Base-by-base conservation (phyloP, 1,284 basidiomycete genomes). In the Leccinum glutinopallens region DNA sequence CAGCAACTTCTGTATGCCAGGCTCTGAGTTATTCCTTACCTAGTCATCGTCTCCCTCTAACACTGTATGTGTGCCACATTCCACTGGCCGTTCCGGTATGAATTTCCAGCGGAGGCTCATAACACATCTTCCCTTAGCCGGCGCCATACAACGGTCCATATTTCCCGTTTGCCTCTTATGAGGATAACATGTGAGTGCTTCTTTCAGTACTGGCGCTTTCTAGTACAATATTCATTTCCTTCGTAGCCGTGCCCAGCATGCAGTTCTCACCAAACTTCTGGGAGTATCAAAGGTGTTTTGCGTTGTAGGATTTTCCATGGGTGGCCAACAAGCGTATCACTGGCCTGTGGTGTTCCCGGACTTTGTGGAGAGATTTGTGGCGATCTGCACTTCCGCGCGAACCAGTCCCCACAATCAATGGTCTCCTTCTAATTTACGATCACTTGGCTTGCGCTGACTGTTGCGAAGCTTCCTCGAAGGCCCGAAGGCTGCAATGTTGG, bases 41-140 rank as follows among this genome's bases (percentile, higher is more conserved):
- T n/a, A 78, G 84, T 88, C 85, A 0, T 87, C 85, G 7, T 87
- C 86, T 25, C 86, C 86, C 15, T 88, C 86, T 0, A 87, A 87
- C 69, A 86, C 85, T 58, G 85, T 86, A 62, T 49, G 59, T 66
- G 35, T 22, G 5, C 17, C 17, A 6, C 12, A 58, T 53, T 9
- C 25, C 25, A 53, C 49, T 46, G 3, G 5, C 43, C n/a, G 5
- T 41, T 12, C 13, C 29, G 46, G 32, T 25, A 29, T 12, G 15
- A 25, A 12, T 19, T 35, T 41, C 35, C 29, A 39, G 4, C 10
- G 41, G 63, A 65, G 10, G 5, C 32, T 32, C 9, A 19, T 63
- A 46, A 68, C 17, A 29, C 15, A 51, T 59, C 37, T 49, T 54
- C 8, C 53, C 25, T 58, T 59, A 81, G 80, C 75, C 77, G 10